Evolutionary conservation across 2,329 filamentous ascomycete species (phyloP).

Genomic region (Fusarium incarnatum): DNA sequence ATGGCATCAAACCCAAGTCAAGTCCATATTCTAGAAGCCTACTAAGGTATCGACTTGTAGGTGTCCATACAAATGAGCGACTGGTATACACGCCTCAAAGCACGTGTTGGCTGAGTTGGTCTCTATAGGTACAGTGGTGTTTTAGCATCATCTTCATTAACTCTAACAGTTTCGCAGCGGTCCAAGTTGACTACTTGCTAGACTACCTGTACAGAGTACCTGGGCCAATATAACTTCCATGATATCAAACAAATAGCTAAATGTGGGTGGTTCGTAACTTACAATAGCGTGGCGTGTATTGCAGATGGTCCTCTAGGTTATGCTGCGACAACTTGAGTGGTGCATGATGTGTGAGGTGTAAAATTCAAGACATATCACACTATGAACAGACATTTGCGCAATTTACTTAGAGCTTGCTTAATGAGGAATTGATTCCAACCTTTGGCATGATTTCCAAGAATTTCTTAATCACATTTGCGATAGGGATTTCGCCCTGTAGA

Average conservation of each 20-base stretch:
- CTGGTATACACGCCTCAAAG: not conserved
- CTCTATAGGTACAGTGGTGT: not conserved
- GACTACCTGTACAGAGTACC: not conserved
- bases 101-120: not conserved
- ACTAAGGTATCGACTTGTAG: not conserved
- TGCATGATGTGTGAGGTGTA: not conserved
- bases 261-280: not conserved
- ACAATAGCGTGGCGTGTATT: not conserved
- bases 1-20: conserved; percentile 7
- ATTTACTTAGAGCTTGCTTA: not conserved
- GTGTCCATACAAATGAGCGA: not conserved
- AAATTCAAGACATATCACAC: not conserved
- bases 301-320: not conserved
- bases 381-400: not conserved
- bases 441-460: not conserved
- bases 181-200: not conserved
- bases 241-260: not conserved
- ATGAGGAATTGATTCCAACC: not conserved
- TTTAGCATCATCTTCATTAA: not conserved
- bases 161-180: not conserved
- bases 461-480: not conserved
- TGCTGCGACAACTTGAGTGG: not conserved
- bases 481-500: not conserved
- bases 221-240: not conserved
- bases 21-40: conserved; percentile 3